phyloP scores from a whole-genome alignment of 768 basidiomycete genomes.

The Boletales sp. region DNA sequence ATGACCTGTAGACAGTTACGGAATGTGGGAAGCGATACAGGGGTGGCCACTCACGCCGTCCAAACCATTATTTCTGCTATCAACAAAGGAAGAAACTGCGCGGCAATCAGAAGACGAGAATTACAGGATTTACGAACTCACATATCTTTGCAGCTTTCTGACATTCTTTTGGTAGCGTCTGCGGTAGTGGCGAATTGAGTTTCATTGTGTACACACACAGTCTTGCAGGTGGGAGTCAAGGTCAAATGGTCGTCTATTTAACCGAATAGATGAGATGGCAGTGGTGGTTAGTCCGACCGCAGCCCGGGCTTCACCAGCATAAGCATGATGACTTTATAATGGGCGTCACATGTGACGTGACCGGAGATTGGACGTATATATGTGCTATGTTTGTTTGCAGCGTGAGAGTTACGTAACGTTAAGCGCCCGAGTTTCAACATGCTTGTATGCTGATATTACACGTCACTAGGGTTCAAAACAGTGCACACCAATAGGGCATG shows the following conservation, averaged over 20 bases:
- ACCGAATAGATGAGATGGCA: background rate
- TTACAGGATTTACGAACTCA: slow-evolving; percentile 31
- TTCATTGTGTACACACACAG: slow-evolving; percentile 35
- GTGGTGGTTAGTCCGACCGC: slow-evolving; percentile 12
- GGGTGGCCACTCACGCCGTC: slow-evolving; percentile 55
- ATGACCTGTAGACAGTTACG: slow-evolving; percentile 40
- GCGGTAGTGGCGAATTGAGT: slow-evolving; percentile 47
- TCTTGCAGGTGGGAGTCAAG: background rate
- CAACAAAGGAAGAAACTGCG: slow-evolving; percentile 81
- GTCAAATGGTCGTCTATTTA: background rate
- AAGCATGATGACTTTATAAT: slow-evolving; percentile 15
- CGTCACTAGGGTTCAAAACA: slow-evolving; percentile 3
- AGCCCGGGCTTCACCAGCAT: slow-evolving; percentile 13
- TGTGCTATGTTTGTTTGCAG: too few species aligned
- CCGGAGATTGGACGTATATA: too few species aligned
- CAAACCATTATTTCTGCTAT: slow-evolving; percentile 74
- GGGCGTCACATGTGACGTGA: slow-evolving; percentile 18
- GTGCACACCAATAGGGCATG: slow-evolving; percentile 67
- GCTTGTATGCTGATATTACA: background rate
- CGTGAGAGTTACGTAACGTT: too few species aligned
- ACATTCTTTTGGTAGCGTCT: slow-evolving; percentile 75
- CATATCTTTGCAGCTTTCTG: slow-evolving; percentile 85
- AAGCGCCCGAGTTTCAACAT: too few species aligned
- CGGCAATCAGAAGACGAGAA: background rate
- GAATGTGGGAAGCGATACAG: background rate